Evolutionary conservation across 305 asterid species (phyloP).

Genomic region (Fraxinus greggii): DNA sequence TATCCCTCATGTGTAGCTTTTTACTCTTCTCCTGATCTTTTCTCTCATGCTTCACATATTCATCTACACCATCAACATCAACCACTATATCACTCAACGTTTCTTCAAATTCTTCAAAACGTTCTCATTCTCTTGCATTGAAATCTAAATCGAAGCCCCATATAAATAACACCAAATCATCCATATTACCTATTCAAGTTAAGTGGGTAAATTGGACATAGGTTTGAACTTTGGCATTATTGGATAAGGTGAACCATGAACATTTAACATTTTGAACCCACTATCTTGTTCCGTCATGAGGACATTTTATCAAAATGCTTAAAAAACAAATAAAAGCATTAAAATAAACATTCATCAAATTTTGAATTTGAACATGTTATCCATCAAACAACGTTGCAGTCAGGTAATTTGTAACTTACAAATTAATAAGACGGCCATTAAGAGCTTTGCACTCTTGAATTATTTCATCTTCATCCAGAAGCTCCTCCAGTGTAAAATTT

Average conservation of each 20-base stretch:
- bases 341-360: neutral
- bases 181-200: neutral
- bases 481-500: constrained; percentile 60
- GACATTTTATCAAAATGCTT: neutral
- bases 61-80: neutral
- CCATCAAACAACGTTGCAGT: neutral
- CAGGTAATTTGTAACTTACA: constrained; percentile 41
- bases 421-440: constrained; percentile 68
- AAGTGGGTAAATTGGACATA: neutral
- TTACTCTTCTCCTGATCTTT: neutral
- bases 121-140: neutral
- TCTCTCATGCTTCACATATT: neutral
- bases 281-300: neutral
- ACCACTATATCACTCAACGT: neutral
- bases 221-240: neutral
- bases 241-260: neutral
- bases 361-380: neutral
- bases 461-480: constrained; percentile 77
- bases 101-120: neutral
- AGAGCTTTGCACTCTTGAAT: constrained; percentile 81
- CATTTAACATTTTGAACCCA: neutral
- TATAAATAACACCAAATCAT: neutral
- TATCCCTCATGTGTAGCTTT: neutral
- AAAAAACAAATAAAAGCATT: neutral
- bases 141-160: neutral